These are phyloP conservation scores for Eucalyptus virginea DNA, from an alignment of 345 rosid genomes.

Conservation along the genomic window DNA sequence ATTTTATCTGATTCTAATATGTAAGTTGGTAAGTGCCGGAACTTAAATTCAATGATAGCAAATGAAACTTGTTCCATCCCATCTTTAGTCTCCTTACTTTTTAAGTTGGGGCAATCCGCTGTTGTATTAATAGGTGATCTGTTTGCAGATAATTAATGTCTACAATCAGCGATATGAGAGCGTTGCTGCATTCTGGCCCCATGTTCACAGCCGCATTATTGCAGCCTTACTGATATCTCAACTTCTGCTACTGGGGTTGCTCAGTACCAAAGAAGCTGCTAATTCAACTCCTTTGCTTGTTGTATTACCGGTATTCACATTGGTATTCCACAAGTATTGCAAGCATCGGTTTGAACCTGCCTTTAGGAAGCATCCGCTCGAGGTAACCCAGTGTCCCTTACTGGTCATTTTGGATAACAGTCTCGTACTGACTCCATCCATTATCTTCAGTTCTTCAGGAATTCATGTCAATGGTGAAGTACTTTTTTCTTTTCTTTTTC, in stretches of 20 bases:
- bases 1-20: not conserved
- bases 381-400: constrained; percentile 23
- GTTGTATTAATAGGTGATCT: not conserved
- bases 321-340: constrained; percentile 86
- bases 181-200: constrained; percentile 98
- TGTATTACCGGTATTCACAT: constrained; percentile 68
- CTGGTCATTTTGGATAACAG: not conserved
- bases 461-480: not conserved
- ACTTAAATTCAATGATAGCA: not conserved
- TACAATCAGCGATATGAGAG: constrained; percentile 92
- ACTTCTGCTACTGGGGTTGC: constrained; percentile 78
- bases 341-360: constrained; percentile 95
- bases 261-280: constrained; percentile 84
- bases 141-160: constrained; percentile 74
- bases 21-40: not conserved
- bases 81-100: not conserved
- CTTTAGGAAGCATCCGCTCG: constrained; percentile 74
- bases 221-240: constrained; percentile 92
- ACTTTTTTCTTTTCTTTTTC: not conserved
- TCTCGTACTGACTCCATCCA: not conserved
- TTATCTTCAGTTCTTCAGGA: not conserved
- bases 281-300: constrained; percentile 83
- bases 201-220: constrained; percentile 81
- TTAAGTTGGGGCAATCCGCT: not conserved
- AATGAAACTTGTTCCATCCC: not conserved